Conservation (phyloP, 371 early-diverging fungal genomes). For the Rhizomucor miehei region DNA sequence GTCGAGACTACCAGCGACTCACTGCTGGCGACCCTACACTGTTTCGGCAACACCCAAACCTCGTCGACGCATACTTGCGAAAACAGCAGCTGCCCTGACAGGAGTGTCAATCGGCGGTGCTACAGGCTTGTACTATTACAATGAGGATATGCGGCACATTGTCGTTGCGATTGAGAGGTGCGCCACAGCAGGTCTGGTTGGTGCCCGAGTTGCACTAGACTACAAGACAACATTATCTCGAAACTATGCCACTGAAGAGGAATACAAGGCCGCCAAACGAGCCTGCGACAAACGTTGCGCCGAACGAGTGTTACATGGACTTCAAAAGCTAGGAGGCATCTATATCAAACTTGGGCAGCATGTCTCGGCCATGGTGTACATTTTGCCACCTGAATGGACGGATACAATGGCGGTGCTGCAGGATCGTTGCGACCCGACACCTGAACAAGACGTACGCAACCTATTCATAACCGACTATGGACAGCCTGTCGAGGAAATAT, state of each 20-base stretch:
- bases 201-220: conserved; percentile 53
- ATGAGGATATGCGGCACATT: conserved; percentile 44
- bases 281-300: conserved; percentile 55
- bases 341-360: conserved; percentile 95
- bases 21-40: too few species aligned
- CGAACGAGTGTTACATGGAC: conserved; percentile 51
- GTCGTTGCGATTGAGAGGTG: conserved; percentile 41
- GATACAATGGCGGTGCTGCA: conserved; percentile 82
- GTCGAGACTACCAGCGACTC: too few species aligned
- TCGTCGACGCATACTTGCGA: too few species aligned
- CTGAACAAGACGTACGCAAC: conserved; percentile 49
- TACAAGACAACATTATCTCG: conserved; percentile 60
- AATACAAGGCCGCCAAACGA: conserved; percentile 31
- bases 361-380: conserved; percentile 78
- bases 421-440: conserved; percentile 79
- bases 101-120: conserved; percentile 17
- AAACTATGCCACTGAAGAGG: conserved; percentile 35
- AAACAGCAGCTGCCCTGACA: conserved; percentile 13
- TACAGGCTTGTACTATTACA: conserved; percentile 38
- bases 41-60: too few species aligned
- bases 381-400: conserved; percentile 90
- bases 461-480: conserved; percentile 76
- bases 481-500: conserved; percentile 55
- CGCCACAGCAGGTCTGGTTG: conserved; percentile 44
- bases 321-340: conserved; percentile 76